A percentile compares a stretch with the other conserved stretches of the same genome.
Evolutionary conservation across 2,329 filamentous ascomycete genomes (phyloP).

Genomic region (Alternaria triticina): DNA sequence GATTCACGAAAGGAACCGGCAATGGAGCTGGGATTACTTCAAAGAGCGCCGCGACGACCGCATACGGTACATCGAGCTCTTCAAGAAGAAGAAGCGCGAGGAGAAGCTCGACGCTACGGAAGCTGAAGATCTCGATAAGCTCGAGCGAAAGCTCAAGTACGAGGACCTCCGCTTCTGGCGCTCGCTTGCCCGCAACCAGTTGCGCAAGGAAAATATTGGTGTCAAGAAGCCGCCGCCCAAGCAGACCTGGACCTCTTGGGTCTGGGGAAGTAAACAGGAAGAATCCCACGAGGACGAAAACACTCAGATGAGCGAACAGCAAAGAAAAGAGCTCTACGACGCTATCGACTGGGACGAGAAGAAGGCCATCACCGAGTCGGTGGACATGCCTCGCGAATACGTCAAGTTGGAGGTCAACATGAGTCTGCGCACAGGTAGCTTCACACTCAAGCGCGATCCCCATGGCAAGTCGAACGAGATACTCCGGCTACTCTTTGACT

Average conservation of each 20-base stretch:
- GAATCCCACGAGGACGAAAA: constrained; percentile 71
- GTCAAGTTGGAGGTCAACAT: constrained; percentile 93
- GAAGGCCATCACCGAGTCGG: constrained; percentile 81
- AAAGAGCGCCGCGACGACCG: constrained; percentile 90
- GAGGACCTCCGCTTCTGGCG: constrained; percentile 98
- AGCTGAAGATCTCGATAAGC: constrained; percentile 70
- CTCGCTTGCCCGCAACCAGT: constrained; percentile 88
- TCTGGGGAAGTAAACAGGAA: constrained; percentile 73
- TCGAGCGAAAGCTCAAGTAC: constrained; percentile 89
- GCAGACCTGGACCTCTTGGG: constrained; percentile 88
- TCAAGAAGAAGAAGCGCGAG: constrained; percentile 87
- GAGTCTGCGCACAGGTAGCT: constrained; percentile 92
- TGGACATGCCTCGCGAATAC: constrained; percentile 89
- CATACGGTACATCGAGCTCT: constrained; percentile 85
- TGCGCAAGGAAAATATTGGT: constrained; percentile 92
- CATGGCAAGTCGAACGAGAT: constrained; percentile 81
- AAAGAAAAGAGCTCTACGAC: constrained; percentile 94
- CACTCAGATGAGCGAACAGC: constrained; percentile 89
- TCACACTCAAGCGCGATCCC: constrained; percentile 86
- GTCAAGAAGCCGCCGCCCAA: constrained; percentile 78
- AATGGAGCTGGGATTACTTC: constrained; percentile 97
- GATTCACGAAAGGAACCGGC: constrained; percentile 90
- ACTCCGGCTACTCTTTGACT: constrained; percentile 90
- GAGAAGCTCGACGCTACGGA: constrained; percentile 73
- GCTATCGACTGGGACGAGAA: constrained; percentile 99